Percentiles rank a stretch among this genome's conserved stretches.
Conservation (phyloP, 2,329 filamentous ascomycete species). For the Salinomyces thailandicus region DNA sequence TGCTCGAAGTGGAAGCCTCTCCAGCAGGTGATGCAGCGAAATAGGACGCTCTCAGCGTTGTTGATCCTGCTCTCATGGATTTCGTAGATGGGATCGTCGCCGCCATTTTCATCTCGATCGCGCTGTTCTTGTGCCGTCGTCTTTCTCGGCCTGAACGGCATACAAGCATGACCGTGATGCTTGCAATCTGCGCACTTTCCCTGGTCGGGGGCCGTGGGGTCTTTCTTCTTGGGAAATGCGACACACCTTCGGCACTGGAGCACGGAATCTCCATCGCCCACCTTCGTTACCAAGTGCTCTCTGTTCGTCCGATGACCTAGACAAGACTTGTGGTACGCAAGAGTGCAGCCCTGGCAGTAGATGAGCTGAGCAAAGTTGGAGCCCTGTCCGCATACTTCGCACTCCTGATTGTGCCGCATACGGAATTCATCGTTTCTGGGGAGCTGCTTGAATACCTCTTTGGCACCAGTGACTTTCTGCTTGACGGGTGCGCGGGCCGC, state of each 20-base stretch:
- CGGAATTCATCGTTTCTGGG: constrained; percentile 56
- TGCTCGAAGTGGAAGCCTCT: constrained; percentile 79
- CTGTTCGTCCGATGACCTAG: constrained; percentile 61
- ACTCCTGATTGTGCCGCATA: constrained; percentile 56
- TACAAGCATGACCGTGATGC: constrained; percentile 55
- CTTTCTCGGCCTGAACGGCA: constrained; percentile 61
- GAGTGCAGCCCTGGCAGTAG: constrained; percentile 82
- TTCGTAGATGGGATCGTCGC: constrained; percentile 61
- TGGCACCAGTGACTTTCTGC: constrained; percentile 48
- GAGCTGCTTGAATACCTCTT: constrained; percentile 63
- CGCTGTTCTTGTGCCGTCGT: constrained; percentile 75
- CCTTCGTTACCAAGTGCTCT: constrained; percentile 85
- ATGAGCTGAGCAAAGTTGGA: constrained; percentile 59
- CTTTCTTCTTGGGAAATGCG: constrained; percentile 56
- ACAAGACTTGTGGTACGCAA: constrained; percentile 73
- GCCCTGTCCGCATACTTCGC: constrained; percentile 59
- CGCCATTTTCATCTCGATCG: constrained; percentile 65
- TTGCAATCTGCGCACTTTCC: constrained; percentile 63
- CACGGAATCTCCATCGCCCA: constrained; percentile 66
- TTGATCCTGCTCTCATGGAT: constrained; percentile 59
- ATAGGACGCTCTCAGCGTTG: constrained; percentile 65
- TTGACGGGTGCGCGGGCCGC: constrained; percentile 26
- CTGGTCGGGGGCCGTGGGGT: constrained; percentile 57
- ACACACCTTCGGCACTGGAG: constrained; percentile 85
- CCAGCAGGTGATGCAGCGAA: constrained; percentile 68